Conservation (phyloP, 768 basidiomycete species). For the Dioszegia crocea region DNA sequence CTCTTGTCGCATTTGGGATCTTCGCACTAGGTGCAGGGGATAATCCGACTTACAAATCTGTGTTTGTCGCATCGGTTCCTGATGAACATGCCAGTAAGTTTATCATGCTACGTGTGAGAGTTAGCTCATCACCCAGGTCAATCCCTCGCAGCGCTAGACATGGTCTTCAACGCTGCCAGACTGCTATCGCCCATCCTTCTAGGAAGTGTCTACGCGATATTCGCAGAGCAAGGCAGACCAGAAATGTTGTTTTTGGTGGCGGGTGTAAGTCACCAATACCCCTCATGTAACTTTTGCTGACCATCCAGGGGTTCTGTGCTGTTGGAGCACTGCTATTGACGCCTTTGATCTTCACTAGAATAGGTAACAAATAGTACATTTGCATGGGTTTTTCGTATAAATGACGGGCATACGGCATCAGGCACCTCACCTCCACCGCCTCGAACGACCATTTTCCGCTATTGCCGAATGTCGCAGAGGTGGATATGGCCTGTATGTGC, state of each 20-base stretch:
- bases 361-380: conserved; percentile 6
- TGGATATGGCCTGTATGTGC: too few species aligned
- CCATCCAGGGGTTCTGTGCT: conserved; percentile 16
- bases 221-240: conserved; percentile 34
- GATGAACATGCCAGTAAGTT: conserved; percentile 32
- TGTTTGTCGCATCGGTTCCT: conserved; percentile 35
- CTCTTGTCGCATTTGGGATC: conserved; percentile 28
- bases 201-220: conserved; percentile 36
- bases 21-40: conserved; percentile 40
- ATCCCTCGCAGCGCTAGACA: conserved; percentile 43
- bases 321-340: conserved; percentile 11
- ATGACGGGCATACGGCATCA: too few species aligned
- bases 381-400: background rate
- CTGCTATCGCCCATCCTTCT: conserved; percentile 34
- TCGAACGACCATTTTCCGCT: too few species aligned
- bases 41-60: conserved; percentile 42
- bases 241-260: conserved; percentile 38
- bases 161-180: conserved; percentile 36
- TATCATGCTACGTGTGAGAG: too few species aligned
- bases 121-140: conserved; percentile 20
- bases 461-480: too few species aligned
- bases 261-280: conserved; percentile 28
- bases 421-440: too few species aligned
- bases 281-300: background rate
- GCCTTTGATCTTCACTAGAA: conserved; percentile 11